Base-by-base conservation (phyloP, 2,329 filamentous ascomycete species). In the Amauroascus niger region DNA sequence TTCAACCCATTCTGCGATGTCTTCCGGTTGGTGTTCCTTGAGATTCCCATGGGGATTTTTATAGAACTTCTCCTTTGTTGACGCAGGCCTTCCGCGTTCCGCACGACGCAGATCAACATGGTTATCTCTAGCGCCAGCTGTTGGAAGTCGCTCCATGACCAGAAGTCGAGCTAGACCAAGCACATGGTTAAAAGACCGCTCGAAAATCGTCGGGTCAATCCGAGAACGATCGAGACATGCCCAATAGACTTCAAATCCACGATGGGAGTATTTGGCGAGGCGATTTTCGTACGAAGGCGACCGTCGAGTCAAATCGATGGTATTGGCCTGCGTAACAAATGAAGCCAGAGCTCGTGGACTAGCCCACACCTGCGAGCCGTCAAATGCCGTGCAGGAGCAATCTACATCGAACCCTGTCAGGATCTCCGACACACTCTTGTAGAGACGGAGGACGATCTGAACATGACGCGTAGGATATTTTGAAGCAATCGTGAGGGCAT, bases 401-500 rank as follows among this genome's bases (percentile, higher is more conserved):
- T 93, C 88, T 47, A 95, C 88, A 61, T 94, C 88, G 61, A 95
- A 95, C 0, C 88, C 88, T 2, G 88, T 88, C 22, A 95, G 76
- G 33, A 95, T 90, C 66, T 94, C 87, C 0, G 86, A 84, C 44
- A 94, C 72, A 0, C 84, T 89, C 63, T 88, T 87, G 73, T 95
- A 94, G 35, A 93, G 81, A 33, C 88, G 84, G 28, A 94, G 76
- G 20, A 95, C 88, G 61, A 95, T 88, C 75, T 91, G 87, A 2
- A 94, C 78, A 65, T 94, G 88, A 1, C 88, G 82, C 33, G 82
- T 88, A 0, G 88, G 88, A 63, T 93, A 90, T 66, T 91, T 83
- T 43, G 84, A 88, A 32, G 81, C 86, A 63, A 95, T 93, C 0
- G 88, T 94, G 54, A 95, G 83, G 8, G 88, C 86, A 63, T 94